These are phyloP conservation scores for Tylopilus balloui DNA, from an alignment of 768 basidiomycete genomes.

Conservation along the genomic window DNA sequence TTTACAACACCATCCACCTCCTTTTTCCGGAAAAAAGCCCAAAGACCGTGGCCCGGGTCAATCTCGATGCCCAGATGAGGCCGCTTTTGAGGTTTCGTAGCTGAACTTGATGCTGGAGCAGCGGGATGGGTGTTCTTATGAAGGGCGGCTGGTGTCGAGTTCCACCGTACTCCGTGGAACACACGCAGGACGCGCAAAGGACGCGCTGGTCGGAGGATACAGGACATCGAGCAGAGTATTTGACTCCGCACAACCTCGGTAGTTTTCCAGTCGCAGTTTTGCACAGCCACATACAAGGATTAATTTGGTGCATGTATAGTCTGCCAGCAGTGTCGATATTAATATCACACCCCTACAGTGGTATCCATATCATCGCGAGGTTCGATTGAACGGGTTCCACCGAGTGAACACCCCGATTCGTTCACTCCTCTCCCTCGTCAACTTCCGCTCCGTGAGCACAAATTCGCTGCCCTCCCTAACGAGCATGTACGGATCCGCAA, in stretches of 20 bases:
- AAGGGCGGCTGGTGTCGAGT: slow-evolving; percentile 13
- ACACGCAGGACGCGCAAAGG: slow-evolving; percentile 14
- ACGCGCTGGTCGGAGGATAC: slow-evolving; percentile 19
- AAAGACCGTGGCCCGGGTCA: slow-evolving; percentile 69
- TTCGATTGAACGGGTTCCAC: not conserved
- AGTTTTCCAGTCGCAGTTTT: not conserved
- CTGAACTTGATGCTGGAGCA: not conserved
- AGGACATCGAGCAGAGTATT: slow-evolving; percentile 17
- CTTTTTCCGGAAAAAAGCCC: slow-evolving; percentile 67
- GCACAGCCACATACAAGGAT: slow-evolving; percentile 21
- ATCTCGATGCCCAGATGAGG: slow-evolving; percentile 42
- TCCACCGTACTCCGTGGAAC: slow-evolving; percentile 18
- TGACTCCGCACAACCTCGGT: not conserved
- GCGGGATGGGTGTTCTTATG: not conserved
- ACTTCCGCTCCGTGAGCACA: not conserved
- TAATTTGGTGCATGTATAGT: no score
- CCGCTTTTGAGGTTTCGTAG: slow-evolving; percentile 32
- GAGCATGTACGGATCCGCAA: slow-evolving; percentile 5
- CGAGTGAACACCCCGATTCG: not conserved
- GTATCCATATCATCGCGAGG: no score
- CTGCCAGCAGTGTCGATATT: no score
- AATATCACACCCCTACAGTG: no score
- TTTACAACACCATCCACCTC: slow-evolving; percentile 46
- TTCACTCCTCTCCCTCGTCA: no score
- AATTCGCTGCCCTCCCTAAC: not conserved